phyloP scores from a whole-genome alignment of 441 rosid genomes.

The Gossypium aridum region DNA sequence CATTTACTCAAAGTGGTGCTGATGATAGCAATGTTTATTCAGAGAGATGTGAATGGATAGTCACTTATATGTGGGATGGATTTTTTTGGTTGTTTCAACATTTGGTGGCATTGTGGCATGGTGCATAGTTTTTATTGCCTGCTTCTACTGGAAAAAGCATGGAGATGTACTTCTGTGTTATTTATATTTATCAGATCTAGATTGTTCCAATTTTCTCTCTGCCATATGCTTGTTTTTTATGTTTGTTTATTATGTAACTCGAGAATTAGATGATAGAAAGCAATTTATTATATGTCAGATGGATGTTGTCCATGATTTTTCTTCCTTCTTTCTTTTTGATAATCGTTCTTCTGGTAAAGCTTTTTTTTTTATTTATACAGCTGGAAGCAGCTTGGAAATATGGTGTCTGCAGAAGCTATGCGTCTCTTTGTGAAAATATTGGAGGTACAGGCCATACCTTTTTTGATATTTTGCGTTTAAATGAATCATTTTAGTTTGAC shows the following conservation, averaged over 20 bases:
- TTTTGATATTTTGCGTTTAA: too few relatives aligned
- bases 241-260: not conserved
- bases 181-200: not conserved
- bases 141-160: too few relatives aligned
- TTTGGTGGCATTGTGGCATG: not conserved
- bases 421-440: conserved; percentile 97
- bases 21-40: not conserved
- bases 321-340: not conserved
- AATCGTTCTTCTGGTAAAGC: conserved; percentile 9
- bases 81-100: not conserved
- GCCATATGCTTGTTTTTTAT: not conserved
- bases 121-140: not conserved
- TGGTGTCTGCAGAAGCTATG: conserved; percentile 96
- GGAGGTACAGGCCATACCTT: too few relatives aligned
- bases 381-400: conserved; percentile 92
- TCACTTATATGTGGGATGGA: not conserved
- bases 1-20: not conserved
- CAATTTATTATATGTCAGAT: not conserved
- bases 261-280: not conserved
- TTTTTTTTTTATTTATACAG: conserved; percentile 33
- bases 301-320: not conserved
- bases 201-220: not conserved
- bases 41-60: not conserved
- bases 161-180: too few relatives aligned
- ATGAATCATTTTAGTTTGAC: too few relatives aligned